Evolutionary conservation across 2,329 filamentous ascomycete genomes (phyloP), one percentile per base, ranked within the genome.

Genomic region (Exophiala dermatitidis): DNA sequence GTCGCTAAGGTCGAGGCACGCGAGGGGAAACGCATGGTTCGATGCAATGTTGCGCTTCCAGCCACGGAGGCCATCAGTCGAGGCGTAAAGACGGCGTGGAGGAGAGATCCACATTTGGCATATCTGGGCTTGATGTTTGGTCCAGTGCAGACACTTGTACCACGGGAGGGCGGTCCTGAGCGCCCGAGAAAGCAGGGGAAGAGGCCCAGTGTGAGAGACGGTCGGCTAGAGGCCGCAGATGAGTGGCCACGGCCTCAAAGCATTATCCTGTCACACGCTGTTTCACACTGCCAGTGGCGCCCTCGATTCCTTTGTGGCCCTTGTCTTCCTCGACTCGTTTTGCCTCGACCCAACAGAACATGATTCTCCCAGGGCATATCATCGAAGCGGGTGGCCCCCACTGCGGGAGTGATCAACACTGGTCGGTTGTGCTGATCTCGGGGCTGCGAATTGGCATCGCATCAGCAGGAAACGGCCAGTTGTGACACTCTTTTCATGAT

Each of bases 361-460:
- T 40, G 38, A 51, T 53, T 47, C 8, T n/a, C 49, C 34, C 46
- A 49, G 44, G 38, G 42, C 19, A 28, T 52, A 33, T 50, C 32
- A 19, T 41, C 45, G 44, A 34, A 9, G 41, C 49, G 45, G 34
- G 34, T 26, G 38, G 38, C 48, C 57, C 52, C 57, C 54, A 57
- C 57, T 26, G 43, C 19, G 12, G 26, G 19, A 30, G 54, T 50
- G 43, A 33, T 46, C 50, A 46, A 46, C 51, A 59, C 57, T 59
- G 57, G 57, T 46, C 37, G 46, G 34, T 41, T 32, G 44, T 49
- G 57, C 53, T 59, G 57, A 59, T 59, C 57, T 59, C 56, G 54
- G 54, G 57, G 57, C 57, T 53, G 42, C 57, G 54, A 57, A 59
- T 59, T 54, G 54, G 49, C 48, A 53, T 33, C 9, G 32, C 40